Base-by-base conservation (phyloP, 768 basidiomycete genomes). In the Baorangia bicolor region DNA sequence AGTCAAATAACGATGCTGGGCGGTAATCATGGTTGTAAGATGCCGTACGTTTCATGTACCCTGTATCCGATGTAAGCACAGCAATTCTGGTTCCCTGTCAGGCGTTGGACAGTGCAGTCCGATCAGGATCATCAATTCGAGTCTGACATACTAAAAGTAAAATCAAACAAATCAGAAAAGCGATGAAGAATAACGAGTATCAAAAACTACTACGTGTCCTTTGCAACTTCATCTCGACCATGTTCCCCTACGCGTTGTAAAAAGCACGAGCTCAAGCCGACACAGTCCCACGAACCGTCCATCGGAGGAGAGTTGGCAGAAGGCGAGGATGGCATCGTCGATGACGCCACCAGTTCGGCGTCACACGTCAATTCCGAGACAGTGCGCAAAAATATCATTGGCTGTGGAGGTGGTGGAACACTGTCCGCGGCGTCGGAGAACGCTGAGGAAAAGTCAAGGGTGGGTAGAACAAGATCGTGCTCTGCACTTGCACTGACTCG, bases 391-490 rank as follows among this genome's bases (percentile, higher is more conserved):
- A 62, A 33, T 9, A 63, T 42, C 51, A 51, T 33, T 9, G 63
- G 67, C 20, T 59, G 60, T 48, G 60, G 60, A 33, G 55, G 56
- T 1, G 34, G 28, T 0, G 56, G 40, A 55, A 44, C 28, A 30
- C 51, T 52, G 37, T 49, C 37, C 20, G 43, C 28, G 9, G 53
- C 48, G 9, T 49, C 51, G 14, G 60, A 39, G 27, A 79, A 81
- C 9, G 77, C 71, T 6, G 84, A 79, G 0, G 88, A 87, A 59
- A 89, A 80, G 67, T 91, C 88, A 49, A 92, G 78, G 1, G 83
- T 88, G 5, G 91, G 90, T n/a, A 92, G 73, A 12, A 93, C 71
- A 55, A 94, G 81, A 3, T 89, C 88, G 20, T 81, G 74, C 4
- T 87, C 75, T 12, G 86, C 81, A 63, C 90, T 86, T 23, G 62